phyloP scores from a whole-genome alignment of 2,329 filamentous ascomycete species.

The Thelonectria discophora region DNA sequence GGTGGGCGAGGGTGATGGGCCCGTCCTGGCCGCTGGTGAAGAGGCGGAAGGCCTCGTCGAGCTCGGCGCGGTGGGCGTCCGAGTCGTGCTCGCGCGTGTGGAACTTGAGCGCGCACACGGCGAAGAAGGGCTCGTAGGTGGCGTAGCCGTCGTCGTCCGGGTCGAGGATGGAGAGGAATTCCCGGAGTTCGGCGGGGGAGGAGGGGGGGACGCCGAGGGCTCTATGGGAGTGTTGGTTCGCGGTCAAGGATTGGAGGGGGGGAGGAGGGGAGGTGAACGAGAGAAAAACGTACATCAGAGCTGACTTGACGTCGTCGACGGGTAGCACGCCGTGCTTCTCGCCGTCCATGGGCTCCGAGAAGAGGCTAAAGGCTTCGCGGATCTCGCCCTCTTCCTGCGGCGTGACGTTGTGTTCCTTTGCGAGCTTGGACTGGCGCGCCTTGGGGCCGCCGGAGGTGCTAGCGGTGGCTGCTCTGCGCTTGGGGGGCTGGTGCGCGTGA shows the following conservation, averaged over 20 bases:
- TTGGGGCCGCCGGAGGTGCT: constrained; percentile 43
- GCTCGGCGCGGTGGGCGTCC: constrained; percentile 69
- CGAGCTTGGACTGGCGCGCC: constrained; percentile 81
- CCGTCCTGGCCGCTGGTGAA: constrained; percentile 69
- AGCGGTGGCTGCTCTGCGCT: constrained; percentile 55
- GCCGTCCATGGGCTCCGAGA: constrained; percentile 74
- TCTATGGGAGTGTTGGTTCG: constrained; percentile 53
- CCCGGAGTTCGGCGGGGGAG: constrained; percentile 71
- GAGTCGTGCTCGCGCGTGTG: constrained; percentile 66
- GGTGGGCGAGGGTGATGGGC: constrained; percentile 81
- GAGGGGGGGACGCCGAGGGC: constrained; percentile 81
- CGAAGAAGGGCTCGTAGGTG: constrained; percentile 82
- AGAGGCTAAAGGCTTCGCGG: constrained; percentile 86
- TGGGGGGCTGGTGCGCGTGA: constrained; percentile 55
- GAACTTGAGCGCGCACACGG: constrained; percentile 87
- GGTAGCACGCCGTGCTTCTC: constrained; percentile 78
- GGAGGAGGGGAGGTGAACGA: no score
- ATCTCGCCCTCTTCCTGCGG: constrained; percentile 90
- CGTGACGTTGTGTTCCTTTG: constrained; percentile 88
- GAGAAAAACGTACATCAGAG: constrained; percentile 77
- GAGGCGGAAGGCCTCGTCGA: constrained; percentile 82
- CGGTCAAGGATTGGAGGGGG: no score
- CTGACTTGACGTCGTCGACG: constrained; percentile 73
- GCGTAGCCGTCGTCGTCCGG: constrained; percentile 82
- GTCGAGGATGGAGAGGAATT: constrained; percentile 84